These are phyloP conservation scores for Penicillium janthinellum DNA, from an alignment of 2,329 filamentous ascomycete species.

Conservation along the genomic window DNA sequence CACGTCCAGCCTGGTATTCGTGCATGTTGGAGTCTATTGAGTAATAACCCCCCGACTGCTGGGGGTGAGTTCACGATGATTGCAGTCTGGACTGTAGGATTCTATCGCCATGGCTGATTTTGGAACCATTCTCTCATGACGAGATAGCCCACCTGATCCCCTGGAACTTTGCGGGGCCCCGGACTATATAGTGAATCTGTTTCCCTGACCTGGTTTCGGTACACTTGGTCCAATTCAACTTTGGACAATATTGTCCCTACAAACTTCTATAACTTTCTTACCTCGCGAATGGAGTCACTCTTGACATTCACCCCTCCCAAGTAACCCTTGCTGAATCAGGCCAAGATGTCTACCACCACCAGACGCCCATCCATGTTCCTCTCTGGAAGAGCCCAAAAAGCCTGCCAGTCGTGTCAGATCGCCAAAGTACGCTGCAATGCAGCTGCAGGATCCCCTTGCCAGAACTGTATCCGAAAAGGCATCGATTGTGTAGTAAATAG, in stretches of 20 bases:
- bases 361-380: background rate
- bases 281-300: background rate
- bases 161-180: slow-evolving; percentile 1
- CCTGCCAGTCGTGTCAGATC: slow-evolving; percentile 12
- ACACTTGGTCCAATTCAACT: background rate
- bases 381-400: slow-evolving; percentile 3
- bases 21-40: background rate
- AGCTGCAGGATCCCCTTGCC: slow-evolving; percentile 7
- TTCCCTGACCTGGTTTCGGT: background rate
- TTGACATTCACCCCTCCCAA: background rate
- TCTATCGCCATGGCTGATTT: background rate
- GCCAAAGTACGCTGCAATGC: slow-evolving; percentile 17
- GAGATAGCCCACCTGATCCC: background rate
- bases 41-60: slow-evolving; percentile 1
- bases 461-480: slow-evolving; percentile 12
- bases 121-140: background rate
- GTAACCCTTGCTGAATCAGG: background rate
- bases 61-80: background rate
- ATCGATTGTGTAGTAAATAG: slow-evolving; percentile 9
- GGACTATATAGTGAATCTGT: background rate
- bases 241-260: background rate
- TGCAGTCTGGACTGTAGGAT: background rate
- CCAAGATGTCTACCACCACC: slow-evolving; percentile 1
- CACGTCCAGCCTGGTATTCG: background rate
- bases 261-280: background rate